phyloP scores from a whole-genome alignment of 2,329 filamentous ascomycete species.

The Penicillium sp. region DNA sequence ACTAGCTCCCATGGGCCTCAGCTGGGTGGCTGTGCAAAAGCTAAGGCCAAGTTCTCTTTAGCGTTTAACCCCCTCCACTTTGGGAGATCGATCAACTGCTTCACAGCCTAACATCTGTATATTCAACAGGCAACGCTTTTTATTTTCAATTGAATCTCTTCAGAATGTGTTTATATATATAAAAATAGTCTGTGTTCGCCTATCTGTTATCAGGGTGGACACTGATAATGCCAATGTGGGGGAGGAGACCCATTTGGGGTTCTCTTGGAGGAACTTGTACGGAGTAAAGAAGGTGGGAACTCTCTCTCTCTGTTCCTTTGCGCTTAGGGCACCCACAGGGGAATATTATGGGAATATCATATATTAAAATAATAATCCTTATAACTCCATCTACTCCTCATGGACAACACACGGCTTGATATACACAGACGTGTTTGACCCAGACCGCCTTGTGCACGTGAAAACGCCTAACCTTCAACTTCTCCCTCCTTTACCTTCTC shows the following conservation, averaged over 20 bases:
- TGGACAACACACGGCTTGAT: neutral
- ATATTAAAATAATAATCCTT: neutral
- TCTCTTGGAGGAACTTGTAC: slow-evolving; percentile 5
- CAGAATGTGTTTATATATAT: neutral
- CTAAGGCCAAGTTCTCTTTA: slow-evolving; percentile 8
- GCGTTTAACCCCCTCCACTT: slow-evolving; percentile 9
- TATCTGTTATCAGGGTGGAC: slow-evolving; percentile 23
- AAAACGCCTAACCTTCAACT: slow-evolving; percentile 17
- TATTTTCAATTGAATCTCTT: neutral
- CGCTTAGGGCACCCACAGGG: slow-evolving; percentile 9
- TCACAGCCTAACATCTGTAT: neutral
- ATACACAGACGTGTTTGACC: slow-evolving; percentile 6
- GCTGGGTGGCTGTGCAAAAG: slow-evolving; percentile 34
- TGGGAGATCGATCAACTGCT: neutral
- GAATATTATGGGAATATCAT: neutral
- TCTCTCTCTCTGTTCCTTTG: neutral
- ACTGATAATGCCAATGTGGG: slow-evolving; percentile 16
- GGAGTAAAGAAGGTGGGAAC: slow-evolving; percentile 1
- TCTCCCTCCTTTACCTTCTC: neutral
- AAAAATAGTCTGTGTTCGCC: slow-evolving; percentile 10
- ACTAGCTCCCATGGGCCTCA: slow-evolving; percentile 22
- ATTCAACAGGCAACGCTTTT: slow-evolving; percentile 2
- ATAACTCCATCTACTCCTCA: neutral
- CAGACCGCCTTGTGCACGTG: slow-evolving; percentile 31
- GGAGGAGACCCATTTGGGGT: slow-evolving; percentile 15